These are phyloP conservation scores for Pseudevernia furfuracea DNA, from an alignment of 495 filamentous ascomycete species.

Conservation along the genomic window DNA sequence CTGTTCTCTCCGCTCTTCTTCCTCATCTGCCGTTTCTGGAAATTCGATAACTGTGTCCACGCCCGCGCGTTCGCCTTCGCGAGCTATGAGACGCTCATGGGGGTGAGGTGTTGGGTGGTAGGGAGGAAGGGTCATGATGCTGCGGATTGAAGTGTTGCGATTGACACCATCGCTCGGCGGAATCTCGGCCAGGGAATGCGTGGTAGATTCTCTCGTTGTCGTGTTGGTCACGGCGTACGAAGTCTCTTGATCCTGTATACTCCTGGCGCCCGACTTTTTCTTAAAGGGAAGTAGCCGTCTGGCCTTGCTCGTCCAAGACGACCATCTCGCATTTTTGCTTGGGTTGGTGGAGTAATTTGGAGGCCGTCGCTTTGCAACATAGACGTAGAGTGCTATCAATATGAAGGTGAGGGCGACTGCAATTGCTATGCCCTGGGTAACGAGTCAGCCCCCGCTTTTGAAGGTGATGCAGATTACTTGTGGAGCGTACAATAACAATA, in stretches of 20 bases:
- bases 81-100: constrained; percentile 75
- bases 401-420: constrained; percentile 18
- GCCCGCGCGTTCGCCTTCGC: constrained; percentile 85
- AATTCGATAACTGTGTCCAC: constrained; percentile 89
- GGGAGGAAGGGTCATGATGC: constrained; percentile 82
- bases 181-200: constrained; percentile 18
- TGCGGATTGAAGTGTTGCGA: constrained; percentile 79
- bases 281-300: constrained; percentile 16
- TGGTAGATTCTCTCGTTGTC: constrained; percentile 27
- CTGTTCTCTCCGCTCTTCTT: constrained; percentile 75
- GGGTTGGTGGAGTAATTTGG: constrained; percentile 19
- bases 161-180: constrained; percentile 46
- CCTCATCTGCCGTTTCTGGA: constrained; percentile 62
- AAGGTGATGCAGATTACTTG: neutral
- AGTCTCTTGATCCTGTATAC: constrained; percentile 21
- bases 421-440: constrained; percentile 15
- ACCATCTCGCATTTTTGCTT: constrained; percentile 13
- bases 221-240: constrained; percentile 28
- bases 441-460: neutral
- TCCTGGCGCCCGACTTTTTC: neutral
- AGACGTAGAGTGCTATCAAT: constrained; percentile 21
- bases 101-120: constrained; percentile 64
- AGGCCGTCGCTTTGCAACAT: constrained; percentile 16
- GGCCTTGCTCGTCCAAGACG: constrained; percentile 8
- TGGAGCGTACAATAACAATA: constrained; percentile 15